Conservation (phyloP, 441 rosid genomes). For the Eruca vesicaria region DNA sequence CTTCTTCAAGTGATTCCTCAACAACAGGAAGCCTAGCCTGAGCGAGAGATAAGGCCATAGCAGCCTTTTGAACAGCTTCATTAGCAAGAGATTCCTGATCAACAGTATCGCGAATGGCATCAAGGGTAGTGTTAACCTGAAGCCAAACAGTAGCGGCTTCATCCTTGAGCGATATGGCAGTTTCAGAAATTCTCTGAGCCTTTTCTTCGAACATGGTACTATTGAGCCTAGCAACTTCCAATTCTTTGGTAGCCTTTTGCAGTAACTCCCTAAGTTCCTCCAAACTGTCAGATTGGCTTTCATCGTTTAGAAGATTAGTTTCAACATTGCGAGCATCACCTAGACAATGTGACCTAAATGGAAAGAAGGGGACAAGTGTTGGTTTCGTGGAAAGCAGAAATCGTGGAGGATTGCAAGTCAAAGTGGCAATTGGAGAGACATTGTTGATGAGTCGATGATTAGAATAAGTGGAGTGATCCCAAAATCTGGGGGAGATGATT, state of each 20-base stretch:
- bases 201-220: conserved; percentile 88
- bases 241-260: conserved; percentile 56
- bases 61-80: conserved; percentile 79
- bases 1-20: conserved; percentile 53
- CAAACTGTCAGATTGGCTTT: conserved; percentile 42
- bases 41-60: conserved; percentile 81
- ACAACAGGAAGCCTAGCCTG: conserved; percentile 75
- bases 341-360: conserved; percentile 47
- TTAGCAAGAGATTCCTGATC: conserved; percentile 65
- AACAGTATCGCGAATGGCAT: conserved; percentile 57
- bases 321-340: conserved; percentile 57
- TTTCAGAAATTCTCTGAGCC: conserved; percentile 86
- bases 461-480: conserved; percentile 32
- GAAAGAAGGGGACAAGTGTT: conserved; percentile 25
- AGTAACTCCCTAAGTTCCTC: conserved; percentile 68
- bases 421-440: conserved; percentile 28
- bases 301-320: conserved; percentile 43
- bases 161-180: conserved; percentile 88
- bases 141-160: conserved; percentile 66
- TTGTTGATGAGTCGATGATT: conserved; percentile 39
- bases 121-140: conserved; percentile 57
- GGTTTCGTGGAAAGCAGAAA: conserved; percentile 28
- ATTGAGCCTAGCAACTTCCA: conserved; percentile 78
- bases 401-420: conserved; percentile 35
- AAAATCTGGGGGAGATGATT: conserved; percentile 37